Evolutionary conservation across 2,329 filamentous ascomycete genomes (phyloP).

Genomic region (Coniochaeta hoffmannii): DNA sequence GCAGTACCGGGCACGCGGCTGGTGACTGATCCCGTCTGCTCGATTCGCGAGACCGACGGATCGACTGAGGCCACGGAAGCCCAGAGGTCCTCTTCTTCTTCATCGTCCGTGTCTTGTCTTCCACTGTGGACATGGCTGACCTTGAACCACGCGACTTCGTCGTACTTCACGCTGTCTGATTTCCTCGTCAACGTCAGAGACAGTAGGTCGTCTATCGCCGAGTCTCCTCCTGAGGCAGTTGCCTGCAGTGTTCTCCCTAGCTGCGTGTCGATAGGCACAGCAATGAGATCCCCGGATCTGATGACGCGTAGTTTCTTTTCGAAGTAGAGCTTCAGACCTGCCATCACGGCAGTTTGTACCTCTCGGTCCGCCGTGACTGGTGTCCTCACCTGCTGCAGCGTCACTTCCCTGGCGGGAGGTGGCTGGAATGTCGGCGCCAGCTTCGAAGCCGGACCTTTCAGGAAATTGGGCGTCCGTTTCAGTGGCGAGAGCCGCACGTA

Average conservation of each 20-base stretch:
- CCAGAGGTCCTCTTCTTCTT: conserved; percentile 66
- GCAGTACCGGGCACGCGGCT: conserved; percentile 70
- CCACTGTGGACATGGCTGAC: conserved; percentile 64
- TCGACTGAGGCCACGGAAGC: conserved; percentile 82
- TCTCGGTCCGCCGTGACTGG: conserved; percentile 80
- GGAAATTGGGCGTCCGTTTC: conserved; percentile 41
- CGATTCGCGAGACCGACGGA: conserved; percentile 78
- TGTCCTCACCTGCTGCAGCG: conserved; percentile 79
- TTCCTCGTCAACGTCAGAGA: conserved; percentile 39
- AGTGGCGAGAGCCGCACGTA: conserved; percentile 74
- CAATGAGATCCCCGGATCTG: conserved; percentile 80
- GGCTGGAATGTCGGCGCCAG: conserved; percentile 48
- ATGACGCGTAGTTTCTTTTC: conserved; percentile 75
- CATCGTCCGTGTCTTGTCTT: conserved; percentile 40
- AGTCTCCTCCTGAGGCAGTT: conserved; percentile 48
- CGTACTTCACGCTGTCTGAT: conserved; percentile 28
- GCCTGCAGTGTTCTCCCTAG: conserved; percentile 79
- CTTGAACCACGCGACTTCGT: conserved; percentile 83
- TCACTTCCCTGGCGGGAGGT: conserved; percentile 66
- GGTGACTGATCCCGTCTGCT: conserved; percentile 82
- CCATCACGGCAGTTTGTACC: conserved; percentile 78
- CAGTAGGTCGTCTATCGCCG: conserved; percentile 65
- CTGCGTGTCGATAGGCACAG: conserved; percentile 79
- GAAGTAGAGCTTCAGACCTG: conserved; percentile 83
- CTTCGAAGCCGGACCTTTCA: conserved; percentile 46